Base-by-base conservation (phyloP, 164 flowering plant species). In the Berberis vulgaris region DNA sequence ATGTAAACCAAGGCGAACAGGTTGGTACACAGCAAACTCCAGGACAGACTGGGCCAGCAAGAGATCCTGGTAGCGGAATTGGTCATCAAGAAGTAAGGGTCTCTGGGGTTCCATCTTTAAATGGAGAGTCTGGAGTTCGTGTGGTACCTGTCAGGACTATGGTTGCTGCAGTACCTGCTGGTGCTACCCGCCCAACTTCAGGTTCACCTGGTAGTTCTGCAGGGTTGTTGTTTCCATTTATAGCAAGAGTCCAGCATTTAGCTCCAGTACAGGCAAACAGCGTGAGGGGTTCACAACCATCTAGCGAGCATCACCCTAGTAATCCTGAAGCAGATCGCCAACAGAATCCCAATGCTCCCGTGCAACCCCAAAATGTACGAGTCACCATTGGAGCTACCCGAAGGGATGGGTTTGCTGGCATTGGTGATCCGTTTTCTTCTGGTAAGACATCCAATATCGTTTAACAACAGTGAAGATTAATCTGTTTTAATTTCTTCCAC, bases 151-250 rank as follows among this genome's bases (percentile, higher is more conserved):
- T 88, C 45, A 81, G 96, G 73, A 82, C 90, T 57, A 76, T 86
- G 72, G 79, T 86, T 70, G 84, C 89, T 49, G 83, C 95, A 54
- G 77, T 87, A 61, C 93, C 93, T 67, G 84, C 79, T 64, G 55
- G 79, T 61, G 69, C 73, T 44, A 60, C 72, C 49, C 84, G 69
- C 57, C 39, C 75, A 62, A 61, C 81, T 47, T 65, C 85, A 41
- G 84, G 83, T 64, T 69, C 81, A 13, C 57, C 86, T 61, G 73
- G 79, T 68, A 63, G 79, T 77, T 67, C 86, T 38, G 40, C 79
- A 9, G 92, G 92, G 8, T 65, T 84, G 62, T 68, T 81, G 55
- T 81, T 77, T 72, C 98, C 95, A 5, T 76, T 86, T 66, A 71
- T 92, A 64, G 85, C 85, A 59, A 84, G 96, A 72, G 72, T 86